These are phyloP conservation scores for Dryadomyces quercivorus DNA, from an alignment of 2,329 filamentous ascomycete genomes.

Conservation along the genomic window DNA sequence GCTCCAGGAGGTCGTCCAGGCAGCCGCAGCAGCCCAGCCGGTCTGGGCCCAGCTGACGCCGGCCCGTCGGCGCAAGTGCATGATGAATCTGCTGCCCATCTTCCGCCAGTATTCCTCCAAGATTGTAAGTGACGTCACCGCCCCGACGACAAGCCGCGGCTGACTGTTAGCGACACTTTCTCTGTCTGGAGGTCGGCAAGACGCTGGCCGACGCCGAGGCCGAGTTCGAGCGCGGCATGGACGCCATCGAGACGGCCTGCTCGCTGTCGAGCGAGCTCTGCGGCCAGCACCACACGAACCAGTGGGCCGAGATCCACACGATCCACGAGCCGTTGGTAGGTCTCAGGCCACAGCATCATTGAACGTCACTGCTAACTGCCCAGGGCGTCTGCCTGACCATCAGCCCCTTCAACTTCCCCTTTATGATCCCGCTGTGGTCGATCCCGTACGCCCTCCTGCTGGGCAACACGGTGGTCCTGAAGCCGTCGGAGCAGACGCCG, in stretches of 20 bases:
- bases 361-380: neutral
- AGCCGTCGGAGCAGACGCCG: conserved; percentile 74
- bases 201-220: conserved; percentile 72
- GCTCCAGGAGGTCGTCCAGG: conserved; percentile 64
- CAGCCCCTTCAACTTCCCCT: conserved; percentile 56
- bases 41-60: conserved; percentile 60
- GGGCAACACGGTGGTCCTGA: conserved; percentile 72
- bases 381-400: neutral
- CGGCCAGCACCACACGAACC: conserved; percentile 62
- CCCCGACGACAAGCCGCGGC: neutral
- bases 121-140: conserved; percentile 33
- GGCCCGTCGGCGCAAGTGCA: conserved; percentile 65
- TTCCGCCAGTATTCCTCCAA: conserved; percentile 78
- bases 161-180: conserved; percentile 33
- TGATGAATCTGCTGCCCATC: conserved; percentile 72
- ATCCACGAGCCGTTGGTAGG: conserved; percentile 62
- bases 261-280: conserved; percentile 70
- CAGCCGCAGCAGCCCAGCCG: conserved; percentile 63
- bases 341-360: too few relatives aligned
- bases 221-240: conserved; percentile 67
- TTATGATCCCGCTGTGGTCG: conserved; percentile 86
- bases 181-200: conserved; percentile 79
- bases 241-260: conserved; percentile 74
- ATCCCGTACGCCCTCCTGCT: conserved; percentile 74
- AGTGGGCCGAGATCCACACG: conserved; percentile 78